Percentiles rank a stretch among this genome's conserved stretches.
Conservation (phyloP, 106 monocot genomes). For the Platanthera guangdongensis region DNA sequence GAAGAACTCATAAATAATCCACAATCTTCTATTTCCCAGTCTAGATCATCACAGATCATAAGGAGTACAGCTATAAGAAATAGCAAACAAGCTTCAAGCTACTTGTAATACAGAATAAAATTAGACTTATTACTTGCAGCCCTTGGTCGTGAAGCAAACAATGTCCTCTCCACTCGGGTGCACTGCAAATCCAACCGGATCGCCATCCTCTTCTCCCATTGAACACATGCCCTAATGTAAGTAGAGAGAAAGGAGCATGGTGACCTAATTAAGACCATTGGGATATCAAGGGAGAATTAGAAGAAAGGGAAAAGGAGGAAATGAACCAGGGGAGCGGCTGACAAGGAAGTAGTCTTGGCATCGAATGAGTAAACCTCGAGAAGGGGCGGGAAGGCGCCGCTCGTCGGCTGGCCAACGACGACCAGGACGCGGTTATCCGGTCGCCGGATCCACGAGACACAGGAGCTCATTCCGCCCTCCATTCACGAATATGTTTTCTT, state of each 20-base stretch:
- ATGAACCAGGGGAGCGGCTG: constrained; percentile 55
- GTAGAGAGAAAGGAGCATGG: neutral
- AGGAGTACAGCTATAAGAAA: neutral
- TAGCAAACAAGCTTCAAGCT: neutral
- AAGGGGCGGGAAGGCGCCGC: constrained; percentile 25
- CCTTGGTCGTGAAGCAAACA: constrained; percentile 58
- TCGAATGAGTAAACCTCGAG: constrained; percentile 75
- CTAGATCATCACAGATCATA: neutral
- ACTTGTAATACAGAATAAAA: neutral
- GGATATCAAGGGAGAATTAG: neutral
- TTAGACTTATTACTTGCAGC: constrained; percentile 64
- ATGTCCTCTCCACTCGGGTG: constrained; percentile 87
- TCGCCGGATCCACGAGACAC: constrained; percentile 71
- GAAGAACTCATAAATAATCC: neutral
- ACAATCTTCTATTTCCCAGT: neutral
- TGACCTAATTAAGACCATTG: neutral
- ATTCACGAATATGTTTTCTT: neutral
- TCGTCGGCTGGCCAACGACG: constrained; percentile 37
- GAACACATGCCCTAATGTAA: constrained; percentile 28
- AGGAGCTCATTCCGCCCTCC: constrained; percentile 11
- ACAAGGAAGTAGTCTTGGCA: constrained; percentile 42
- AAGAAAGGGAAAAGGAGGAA: neutral
- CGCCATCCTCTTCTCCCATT: constrained; percentile 43
- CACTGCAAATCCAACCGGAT: constrained; percentile 58
- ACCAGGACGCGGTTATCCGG: constrained; percentile 47